Evolutionary conservation across 2,329 filamentous ascomycete genomes (phyloP), one percentile per base, ranked within the genome.

Genomic region (Diaporthe ilicicola): DNA sequence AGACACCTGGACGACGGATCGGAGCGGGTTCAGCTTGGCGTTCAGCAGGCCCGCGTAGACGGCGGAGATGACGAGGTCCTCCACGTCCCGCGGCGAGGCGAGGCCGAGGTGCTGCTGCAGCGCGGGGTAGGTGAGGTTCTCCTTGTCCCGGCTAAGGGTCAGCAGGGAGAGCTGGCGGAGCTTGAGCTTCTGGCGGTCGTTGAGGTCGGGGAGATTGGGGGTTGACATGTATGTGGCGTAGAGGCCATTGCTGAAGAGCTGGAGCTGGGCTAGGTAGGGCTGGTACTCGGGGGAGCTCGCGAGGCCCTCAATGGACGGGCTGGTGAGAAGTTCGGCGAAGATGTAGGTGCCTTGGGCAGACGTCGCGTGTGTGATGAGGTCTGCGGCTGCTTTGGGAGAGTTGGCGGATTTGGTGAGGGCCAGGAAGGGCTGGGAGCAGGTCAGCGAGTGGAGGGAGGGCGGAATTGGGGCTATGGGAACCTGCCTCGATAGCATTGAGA

Each of bases 191-290:
- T 99, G 96, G 67, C 89, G 85, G 0, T 89, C 86, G 78, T 88
- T 92, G 61, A 99, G 89, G 9, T 85, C 73, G 2, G 95, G 96
- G 3, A 98, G 90, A 74, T 76, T 76, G 24, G 80, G 68, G n/a
- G 82, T 79, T n/a, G 77, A 74, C 27, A 75, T 78, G 84, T 97
- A 98, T 76, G 92, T 89, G 72, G 88, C 84, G 85, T 94, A 98
- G 72, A 94, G 97, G 72, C 95, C 96, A 86, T 96, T 94, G 71
- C 94, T 93, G 82, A 99, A 99, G 77, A 97, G 91, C 81, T 95
- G 88, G 54, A 99, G 91, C 17, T 97, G 87, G 1, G 85, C 89
- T 64, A 96, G 86, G 81, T 94, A 83, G 4, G 84, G 76, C 4
- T 48, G 64, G 34, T 48, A 34, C 61, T 97, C 92, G 44, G 86